A percentile compares a stretch with the other conserved stretches of the same genome.
These are phyloP conservation scores for Pseudogymnoascus sp. DNA, from an alignment of 2,329 filamentous ascomycete genomes.

Conservation along the genomic window DNA sequence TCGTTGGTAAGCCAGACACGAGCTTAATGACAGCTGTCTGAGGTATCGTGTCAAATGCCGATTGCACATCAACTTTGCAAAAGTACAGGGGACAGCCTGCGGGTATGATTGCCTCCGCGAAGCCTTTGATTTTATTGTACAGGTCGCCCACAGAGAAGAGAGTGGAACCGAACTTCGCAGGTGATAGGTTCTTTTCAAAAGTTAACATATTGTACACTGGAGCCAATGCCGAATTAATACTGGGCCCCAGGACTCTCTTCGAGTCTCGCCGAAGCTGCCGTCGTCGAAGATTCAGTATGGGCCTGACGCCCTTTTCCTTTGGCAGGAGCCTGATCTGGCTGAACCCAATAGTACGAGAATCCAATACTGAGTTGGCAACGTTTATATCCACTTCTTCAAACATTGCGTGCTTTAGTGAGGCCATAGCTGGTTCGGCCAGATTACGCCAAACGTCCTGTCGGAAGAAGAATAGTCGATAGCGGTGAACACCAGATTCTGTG, in stretches of 20 bases:
- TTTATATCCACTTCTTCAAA: slow-evolving; percentile 66
- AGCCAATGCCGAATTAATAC: slow-evolving; percentile 63
- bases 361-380: slow-evolving; percentile 50
- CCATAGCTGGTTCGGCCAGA: slow-evolving; percentile 66
- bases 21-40: slow-evolving; percentile 66
- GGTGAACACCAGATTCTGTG: slow-evolving; percentile 77
- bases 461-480: slow-evolving; percentile 83
- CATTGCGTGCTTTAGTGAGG: slow-evolving; percentile 60
- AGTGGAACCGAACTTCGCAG: slow-evolving; percentile 63
- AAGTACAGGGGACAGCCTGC: slow-evolving; percentile 59
- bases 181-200: slow-evolving; percentile 59
- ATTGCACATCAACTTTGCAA: slow-evolving; percentile 84
- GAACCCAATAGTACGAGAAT: slow-evolving; percentile 61
- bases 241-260: slow-evolving; percentile 49
- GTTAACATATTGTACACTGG: slow-evolving; percentile 73
- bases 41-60: slow-evolving; percentile 93
- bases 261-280: slow-evolving; percentile 49
- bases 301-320: slow-evolving; percentile 67
- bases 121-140: slow-evolving; percentile 62
- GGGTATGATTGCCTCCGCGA: slow-evolving; percentile 47
- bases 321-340: slow-evolving; percentile 76
- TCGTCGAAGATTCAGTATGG: slow-evolving; percentile 79
- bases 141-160: slow-evolving; percentile 78
- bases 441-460: slow-evolving; percentile 85
- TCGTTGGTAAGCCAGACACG: slow-evolving; percentile 48